Conservation (phyloP, 768 basidiomycete genomes). For the Candolleomyces efflorescens region DNA sequence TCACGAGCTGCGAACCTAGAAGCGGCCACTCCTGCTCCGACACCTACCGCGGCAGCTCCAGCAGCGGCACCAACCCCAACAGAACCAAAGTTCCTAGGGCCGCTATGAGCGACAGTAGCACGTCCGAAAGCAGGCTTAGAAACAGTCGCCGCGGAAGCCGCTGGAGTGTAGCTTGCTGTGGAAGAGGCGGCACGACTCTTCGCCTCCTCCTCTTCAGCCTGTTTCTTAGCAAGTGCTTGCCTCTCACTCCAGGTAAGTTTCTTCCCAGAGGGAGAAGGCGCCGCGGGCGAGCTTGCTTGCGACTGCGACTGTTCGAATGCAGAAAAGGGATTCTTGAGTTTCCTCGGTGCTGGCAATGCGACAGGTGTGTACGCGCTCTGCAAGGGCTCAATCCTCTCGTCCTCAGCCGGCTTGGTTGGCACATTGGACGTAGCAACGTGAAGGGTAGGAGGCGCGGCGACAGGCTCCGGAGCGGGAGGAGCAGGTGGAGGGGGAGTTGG, state of each 20-base stretch:
- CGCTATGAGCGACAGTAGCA: constrained; percentile 30
- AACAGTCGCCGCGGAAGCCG: constrained; percentile 21
- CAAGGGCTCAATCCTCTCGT: constrained; percentile 82
- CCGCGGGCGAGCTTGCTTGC: constrained; percentile 21
- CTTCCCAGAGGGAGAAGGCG: constrained; percentile 42
- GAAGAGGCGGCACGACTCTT: constrained; percentile 54
- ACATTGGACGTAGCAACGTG: constrained; percentile 41
- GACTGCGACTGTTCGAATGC: constrained; percentile 47
- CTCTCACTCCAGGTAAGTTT: constrained; percentile 94
- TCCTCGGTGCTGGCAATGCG: constrained; percentile 78
- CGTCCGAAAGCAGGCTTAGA: constrained; percentile 47
- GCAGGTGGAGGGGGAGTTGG: constrained; percentile 15
- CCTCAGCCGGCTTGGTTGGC: constrained; percentile 66
- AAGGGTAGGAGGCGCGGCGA: constrained; percentile 27
- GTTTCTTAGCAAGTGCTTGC: constrained; percentile 87
- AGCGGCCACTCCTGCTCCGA: constrained; percentile 23
- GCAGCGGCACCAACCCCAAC: constrained; percentile 24
- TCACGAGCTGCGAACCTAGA: constrained; percentile 26
- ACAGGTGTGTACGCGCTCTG: constrained; percentile 91
- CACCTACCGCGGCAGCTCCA: constrained; percentile 30
- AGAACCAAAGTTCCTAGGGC: constrained; percentile 43
- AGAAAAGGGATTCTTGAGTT: constrained; percentile 80
- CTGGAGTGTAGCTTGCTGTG: background rate
- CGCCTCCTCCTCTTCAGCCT: constrained; percentile 72
- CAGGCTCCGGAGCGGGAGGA: constrained; percentile 12